These are phyloP conservation scores for Arabidopsis lyrata DNA, from an alignment of 441 rosid species.

Conservation along the genomic window DNA sequence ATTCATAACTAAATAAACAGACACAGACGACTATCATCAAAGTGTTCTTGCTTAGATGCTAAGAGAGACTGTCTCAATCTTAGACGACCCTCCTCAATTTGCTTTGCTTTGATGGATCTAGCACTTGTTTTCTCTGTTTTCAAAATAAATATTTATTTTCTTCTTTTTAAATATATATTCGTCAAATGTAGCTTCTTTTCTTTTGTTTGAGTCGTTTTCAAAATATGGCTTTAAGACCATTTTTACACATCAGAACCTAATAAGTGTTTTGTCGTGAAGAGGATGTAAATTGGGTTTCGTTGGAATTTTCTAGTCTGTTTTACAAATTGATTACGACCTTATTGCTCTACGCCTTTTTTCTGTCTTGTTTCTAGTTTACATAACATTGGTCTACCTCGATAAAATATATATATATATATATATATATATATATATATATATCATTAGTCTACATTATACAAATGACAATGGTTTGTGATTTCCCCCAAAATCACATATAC, in stretches of 20 bases:
- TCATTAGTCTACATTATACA: conserved; percentile 2
- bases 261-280: conserved; percentile 42
- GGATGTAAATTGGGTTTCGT: conserved; percentile 32
- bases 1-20: conserved; percentile 6
- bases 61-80: conserved; percentile 26
- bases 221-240: conserved; percentile 38
- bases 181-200: conserved; percentile 13
- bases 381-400: conserved; percentile 7
- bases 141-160: background rate
- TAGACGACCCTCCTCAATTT: conserved; percentile 12
- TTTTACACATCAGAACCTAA: conserved; percentile 50
- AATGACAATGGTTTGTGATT: background rate
- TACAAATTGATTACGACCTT: conserved; percentile 38
- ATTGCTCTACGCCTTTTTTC: conserved; percentile 35
- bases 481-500: background rate
- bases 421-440: background rate
- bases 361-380: conserved; percentile 32
- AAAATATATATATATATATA: too few relatives aligned
- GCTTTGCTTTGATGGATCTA: conserved; percentile 29
- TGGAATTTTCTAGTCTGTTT: conserved; percentile 40
- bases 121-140: conserved; percentile 21
- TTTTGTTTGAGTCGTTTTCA: conserved; percentile 32
- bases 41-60: conserved; percentile 38
- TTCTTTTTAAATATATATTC: background rate
- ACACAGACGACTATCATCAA: background rate